Evolutionary conservation across 2,329 filamentous ascomycete species (phyloP).

Genomic region (Pseudogymnoascus sp.): DNA sequence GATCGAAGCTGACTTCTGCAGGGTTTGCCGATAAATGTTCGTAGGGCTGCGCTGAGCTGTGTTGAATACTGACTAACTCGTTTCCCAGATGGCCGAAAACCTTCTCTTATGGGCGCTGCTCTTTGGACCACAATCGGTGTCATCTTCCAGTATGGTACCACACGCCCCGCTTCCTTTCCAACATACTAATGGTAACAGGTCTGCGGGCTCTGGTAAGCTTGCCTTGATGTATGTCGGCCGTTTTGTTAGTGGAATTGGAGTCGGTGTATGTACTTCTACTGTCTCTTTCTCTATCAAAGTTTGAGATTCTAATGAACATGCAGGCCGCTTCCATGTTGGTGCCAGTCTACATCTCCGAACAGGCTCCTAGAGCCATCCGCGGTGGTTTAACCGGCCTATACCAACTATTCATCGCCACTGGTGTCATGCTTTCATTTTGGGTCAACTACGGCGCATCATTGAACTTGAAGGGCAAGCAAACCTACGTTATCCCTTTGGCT

Average conservation of each 20-base stretch:
- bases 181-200: not conserved
- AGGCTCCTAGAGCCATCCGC: conserved; percentile 41
- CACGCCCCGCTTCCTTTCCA: not conserved
- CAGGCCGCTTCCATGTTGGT: conserved; percentile 32
- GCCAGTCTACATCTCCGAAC: conserved; percentile 40
- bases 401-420: conserved; percentile 37
- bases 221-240: conserved; percentile 58
- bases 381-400: conserved; percentile 42
- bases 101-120: conserved; percentile 45
- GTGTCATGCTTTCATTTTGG: conserved; percentile 38
- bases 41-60: not conserved
- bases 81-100: conserved; percentile 20
- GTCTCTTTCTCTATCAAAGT: conserved; percentile 41
- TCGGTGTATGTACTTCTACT: conserved; percentile 26
- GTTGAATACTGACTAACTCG: not conserved
- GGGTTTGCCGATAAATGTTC: conserved; percentile 28
- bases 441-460: conserved; percentile 45
- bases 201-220: conserved; percentile 50
- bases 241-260: conserved; percentile 40
- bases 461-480: conserved; percentile 38
- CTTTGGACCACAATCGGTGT: conserved; percentile 51
- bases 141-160: conserved; percentile 43
- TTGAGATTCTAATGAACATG: conserved; percentile 42
- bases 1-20: not conserved
- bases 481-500: conserved; percentile 53